Conservation (phyloP, 2,329 filamentous ascomycete genomes). For the Esteya vermicola region DNA sequence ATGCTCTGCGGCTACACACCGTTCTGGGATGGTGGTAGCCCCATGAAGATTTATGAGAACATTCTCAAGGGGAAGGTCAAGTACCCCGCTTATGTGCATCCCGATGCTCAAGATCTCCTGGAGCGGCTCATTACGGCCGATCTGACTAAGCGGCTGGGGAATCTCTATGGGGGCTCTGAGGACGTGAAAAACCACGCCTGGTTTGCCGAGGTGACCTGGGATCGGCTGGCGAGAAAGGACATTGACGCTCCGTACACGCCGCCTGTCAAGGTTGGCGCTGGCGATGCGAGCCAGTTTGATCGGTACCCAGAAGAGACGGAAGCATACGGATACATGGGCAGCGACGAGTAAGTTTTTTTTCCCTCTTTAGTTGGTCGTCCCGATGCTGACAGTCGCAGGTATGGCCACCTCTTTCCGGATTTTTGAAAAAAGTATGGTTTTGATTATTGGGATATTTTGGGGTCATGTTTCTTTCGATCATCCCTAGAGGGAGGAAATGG, state of each 20-base stretch:
- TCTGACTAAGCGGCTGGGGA: constrained; percentile 86
- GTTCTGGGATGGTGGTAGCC: constrained; percentile 95
- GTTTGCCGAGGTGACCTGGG: constrained; percentile 98
- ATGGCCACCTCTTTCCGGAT: constrained; percentile 61
- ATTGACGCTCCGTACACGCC: constrained; percentile 97
- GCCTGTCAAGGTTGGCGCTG: constrained; percentile 82
- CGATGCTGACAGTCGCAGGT: constrained; percentile 28
- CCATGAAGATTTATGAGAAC: constrained; percentile 99
- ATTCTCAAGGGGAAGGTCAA: constrained; percentile 93
- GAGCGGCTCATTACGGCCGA: constrained; percentile 89
- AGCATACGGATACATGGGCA: constrained; percentile 64
- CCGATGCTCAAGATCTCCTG: constrained; percentile 84
- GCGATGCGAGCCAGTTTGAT: constrained; percentile 95
- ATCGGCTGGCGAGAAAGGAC: constrained; percentile 82
- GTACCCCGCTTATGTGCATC: constrained; percentile 90
- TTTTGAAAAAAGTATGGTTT: too few relatives aligned
- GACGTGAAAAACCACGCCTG: constrained; percentile 93
- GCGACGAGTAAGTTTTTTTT: constrained; percentile 63
- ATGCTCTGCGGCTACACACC: constrained; percentile 99
- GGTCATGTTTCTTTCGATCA: constrained; percentile 7
- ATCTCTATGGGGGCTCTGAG: constrained; percentile 76
- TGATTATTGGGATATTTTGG: neutral
- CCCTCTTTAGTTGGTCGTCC: neutral
- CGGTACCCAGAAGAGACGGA: constrained; percentile 96
- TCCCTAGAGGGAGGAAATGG: neutral